Conservation (phyloP, 2,329 filamentous ascomycete genomes). For the Cladophialophora immunda region DNA sequence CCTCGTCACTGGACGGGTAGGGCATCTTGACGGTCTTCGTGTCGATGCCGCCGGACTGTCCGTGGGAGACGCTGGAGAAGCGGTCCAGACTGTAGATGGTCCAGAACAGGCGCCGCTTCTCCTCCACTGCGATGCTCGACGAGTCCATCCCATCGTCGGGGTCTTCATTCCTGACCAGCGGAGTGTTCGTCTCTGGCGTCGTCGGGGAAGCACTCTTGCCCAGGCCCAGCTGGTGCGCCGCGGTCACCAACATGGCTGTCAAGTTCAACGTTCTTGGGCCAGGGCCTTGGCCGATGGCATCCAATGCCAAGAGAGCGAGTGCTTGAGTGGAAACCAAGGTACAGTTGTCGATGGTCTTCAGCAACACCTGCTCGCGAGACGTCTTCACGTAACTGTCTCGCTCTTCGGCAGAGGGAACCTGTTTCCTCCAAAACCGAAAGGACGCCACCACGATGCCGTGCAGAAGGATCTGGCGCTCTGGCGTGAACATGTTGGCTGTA, state of each 20-base stretch:
- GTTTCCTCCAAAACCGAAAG: conserved; percentile 24
- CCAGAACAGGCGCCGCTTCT: conserved; percentile 27
- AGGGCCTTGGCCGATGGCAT: conserved; percentile 23
- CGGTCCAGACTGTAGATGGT: conserved; percentile 24
- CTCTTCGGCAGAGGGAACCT: conserved; percentile 10
- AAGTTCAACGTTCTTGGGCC: conserved; percentile 23
- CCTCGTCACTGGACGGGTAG: conserved; percentile 14
- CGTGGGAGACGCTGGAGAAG: conserved; percentile 24
- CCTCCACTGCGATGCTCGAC: conserved; percentile 19
- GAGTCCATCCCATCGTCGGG: conserved; percentile 15
- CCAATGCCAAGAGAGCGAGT: conserved; percentile 18
- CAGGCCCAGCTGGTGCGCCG: conserved; percentile 22
- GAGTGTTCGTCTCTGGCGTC: conserved; percentile 22
- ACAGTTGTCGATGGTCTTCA: conserved; percentile 23
- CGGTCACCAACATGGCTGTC: conserved; percentile 23
- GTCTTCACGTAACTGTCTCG: conserved; percentile 14
- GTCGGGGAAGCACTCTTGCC: conserved; percentile 23
- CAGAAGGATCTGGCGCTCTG: conserved; percentile 22
- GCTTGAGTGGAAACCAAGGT: conserved; percentile 24
- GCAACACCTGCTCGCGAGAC: conserved; percentile 18
- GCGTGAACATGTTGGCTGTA: conserved; percentile 16
- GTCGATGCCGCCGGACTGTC: conserved; percentile 24
- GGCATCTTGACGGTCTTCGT: conserved; percentile 19
- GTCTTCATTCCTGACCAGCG: conserved; percentile 25
- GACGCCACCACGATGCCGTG: conserved; percentile 20